Percentiles rank a stretch among this genome's conserved stretches.
Conservation (phyloP, 805 yeast species). For the Hanseniaspora lachancei region DNA sequence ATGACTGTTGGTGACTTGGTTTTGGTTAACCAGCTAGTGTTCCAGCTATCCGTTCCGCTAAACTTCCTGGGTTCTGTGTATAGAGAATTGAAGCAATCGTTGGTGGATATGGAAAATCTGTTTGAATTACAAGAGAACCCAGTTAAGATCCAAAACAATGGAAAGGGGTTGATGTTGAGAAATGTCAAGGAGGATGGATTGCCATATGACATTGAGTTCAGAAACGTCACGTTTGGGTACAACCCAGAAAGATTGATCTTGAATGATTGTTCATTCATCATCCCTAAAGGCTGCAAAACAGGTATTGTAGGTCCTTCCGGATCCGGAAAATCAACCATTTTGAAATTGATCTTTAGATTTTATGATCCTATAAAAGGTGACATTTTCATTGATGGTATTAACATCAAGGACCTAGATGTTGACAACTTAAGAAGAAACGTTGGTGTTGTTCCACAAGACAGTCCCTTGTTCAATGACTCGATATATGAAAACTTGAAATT, state of each 20-base stretch:
- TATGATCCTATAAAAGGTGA: constrained; percentile 72
- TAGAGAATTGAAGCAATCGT: constrained; percentile 82
- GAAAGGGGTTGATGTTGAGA: constrained; percentile 43
- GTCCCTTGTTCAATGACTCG: constrained; percentile 87
- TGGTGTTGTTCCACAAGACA: constrained; percentile 96
- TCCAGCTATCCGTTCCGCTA: constrained; percentile 87
- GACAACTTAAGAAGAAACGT: constrained; percentile 60
- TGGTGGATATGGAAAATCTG: constrained; percentile 89
- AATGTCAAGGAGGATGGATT: constrained; percentile 1
- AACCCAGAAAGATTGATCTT: constrained; percentile 80
- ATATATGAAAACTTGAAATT: constrained; percentile 77
- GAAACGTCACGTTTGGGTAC: constrained; percentile 86
- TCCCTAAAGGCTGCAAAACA: constrained; percentile 82
- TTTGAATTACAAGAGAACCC: constrained; percentile 72
- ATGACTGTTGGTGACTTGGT: constrained; percentile 92
- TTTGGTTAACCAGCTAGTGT: constrained; percentile 85
- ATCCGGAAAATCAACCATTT: constrained; percentile 83
- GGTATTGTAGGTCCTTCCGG: constrained; percentile 97
- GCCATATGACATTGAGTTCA: constrained; percentile 74
- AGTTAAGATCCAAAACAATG: constrained; percentile 51
- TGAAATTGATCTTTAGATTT: constrained; percentile 74
- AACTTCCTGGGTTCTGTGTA: constrained; percentile 93
- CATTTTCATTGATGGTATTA: constrained; percentile 78
- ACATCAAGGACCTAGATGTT: constrained; percentile 58
- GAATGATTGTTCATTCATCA: constrained; percentile 63